Evolutionary conservation across 805 yeast genomes (phyloP).

Genomic region (Schizosaccharomyces japonicus): DNA sequence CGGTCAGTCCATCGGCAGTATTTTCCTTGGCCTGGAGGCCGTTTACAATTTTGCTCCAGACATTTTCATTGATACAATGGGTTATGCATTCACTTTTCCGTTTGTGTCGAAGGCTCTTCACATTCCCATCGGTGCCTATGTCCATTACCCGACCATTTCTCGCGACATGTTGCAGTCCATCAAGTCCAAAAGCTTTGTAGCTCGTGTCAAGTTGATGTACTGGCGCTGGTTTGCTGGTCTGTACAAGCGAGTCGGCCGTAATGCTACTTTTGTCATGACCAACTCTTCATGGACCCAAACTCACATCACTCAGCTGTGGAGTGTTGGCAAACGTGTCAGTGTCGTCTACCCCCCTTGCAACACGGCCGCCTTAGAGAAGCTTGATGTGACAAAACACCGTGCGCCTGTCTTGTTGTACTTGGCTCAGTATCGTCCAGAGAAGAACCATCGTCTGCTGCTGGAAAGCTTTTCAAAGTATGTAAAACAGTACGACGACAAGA

Average conservation of each 20-base stretch:
- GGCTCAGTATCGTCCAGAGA: constrained; percentile 91
- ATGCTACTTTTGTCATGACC: constrained; percentile 39
- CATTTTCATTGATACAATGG: constrained; percentile 84
- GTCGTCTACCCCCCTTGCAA: constrained; percentile 81
- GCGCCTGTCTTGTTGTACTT: constrained; percentile 27
- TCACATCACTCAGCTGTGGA: constrained; percentile 51
- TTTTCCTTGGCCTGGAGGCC: constrained; percentile 46
- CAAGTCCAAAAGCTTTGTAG: constrained; percentile 14
- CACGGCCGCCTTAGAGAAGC: constrained; percentile 22
- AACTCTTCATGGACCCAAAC: constrained; percentile 83
- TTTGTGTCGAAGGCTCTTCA: constrained; percentile 30
- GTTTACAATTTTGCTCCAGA: constrained; percentile 49
- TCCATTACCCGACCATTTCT: constrained; percentile 87
- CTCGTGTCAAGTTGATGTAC: constrained; percentile 27
- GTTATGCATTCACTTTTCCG: constrained; percentile 71
- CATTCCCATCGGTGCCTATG: constrained; percentile 63
- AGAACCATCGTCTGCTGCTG: constrained; percentile 56
- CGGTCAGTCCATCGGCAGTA: constrained; percentile 72
- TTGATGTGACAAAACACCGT: constrained; percentile 8
- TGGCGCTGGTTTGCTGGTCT: constrained; percentile 45
- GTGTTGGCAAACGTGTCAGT: constrained; percentile 16
- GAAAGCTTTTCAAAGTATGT: constrained; percentile 37
- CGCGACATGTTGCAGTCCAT: constrained; percentile 59
- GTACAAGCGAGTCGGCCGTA: constrained; percentile 44
- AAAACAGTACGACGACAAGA: constrained; percentile 10